Evolutionary conservation across 441 rosid genomes (phyloP), one percentile per base, ranked within the genome.

Genomic region (Viola pubescens): DNA sequence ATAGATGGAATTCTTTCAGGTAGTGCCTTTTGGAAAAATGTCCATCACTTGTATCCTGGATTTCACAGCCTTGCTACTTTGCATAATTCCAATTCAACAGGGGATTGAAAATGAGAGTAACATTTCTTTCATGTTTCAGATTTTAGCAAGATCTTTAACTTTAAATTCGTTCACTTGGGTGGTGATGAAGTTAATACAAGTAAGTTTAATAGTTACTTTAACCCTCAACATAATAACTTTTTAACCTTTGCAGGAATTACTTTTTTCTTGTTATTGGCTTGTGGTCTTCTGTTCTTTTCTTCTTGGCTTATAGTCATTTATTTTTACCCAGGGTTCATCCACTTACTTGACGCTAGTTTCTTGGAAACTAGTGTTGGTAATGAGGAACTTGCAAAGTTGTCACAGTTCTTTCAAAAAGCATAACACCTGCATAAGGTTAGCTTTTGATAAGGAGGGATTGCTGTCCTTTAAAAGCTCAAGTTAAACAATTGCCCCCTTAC

Each of bases 1-100:
- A 78, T 87, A 64, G 84, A 82, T 63, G 91, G 91, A 57, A 87
- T 85, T 75, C 91, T 87, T 59, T 82, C 87, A 48, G 95, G 95
- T 78, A 64, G 60, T 49, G 11, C 48, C 7, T 52, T 9, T 14
- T 7, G 0, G 34, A 58, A 12, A 12, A 41, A 9, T 4, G 45
- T 51, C 39, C 56, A 39, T 8, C 4, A 45, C 10, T 14, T 63
- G 42, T 59, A 52, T 53, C 43, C 37, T 4, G 37, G 7, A 16
- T 16, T 16, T 16, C 7, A 8, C 7, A 16, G 4, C 5, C 19
- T 45, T 56, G 46, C 10, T 9, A 64, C 13, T 47, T 9, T 51
- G 57, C 51, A 12, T 42, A 42, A 14, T 11, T 59, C 55, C 4
- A 50, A 19, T 19, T 61, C 50, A n/a, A 38, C 38, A 11, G n/a